Evolutionary conservation across 345 rosid genomes (phyloP).

Genomic region (Aethionema arabicum): DNA sequence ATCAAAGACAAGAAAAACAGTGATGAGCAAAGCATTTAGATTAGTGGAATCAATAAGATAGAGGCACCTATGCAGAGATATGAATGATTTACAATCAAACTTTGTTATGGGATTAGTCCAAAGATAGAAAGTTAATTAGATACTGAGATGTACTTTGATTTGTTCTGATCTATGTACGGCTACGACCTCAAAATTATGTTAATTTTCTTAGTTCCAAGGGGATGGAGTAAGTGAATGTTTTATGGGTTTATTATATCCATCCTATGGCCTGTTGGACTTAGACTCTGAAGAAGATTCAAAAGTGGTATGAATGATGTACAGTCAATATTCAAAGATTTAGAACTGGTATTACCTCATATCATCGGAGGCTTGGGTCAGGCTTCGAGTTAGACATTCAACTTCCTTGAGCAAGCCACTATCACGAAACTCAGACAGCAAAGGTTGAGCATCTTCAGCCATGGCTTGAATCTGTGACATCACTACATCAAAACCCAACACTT

Average conservation of each 20-base stretch:
- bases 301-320: neutral
- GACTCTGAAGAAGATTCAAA: conserved; percentile 1
- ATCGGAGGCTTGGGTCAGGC: conserved; percentile 81
- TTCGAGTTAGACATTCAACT: conserved; percentile 77
- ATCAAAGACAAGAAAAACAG: neutral
- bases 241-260: neutral
- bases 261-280: conserved; percentile 9
- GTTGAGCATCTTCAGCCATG: conserved; percentile 97
- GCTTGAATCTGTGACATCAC: conserved; percentile 91
- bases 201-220: neutral
- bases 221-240: neutral
- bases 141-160: conserved; percentile 1
- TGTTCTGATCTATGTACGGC: conserved; percentile 1
- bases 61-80: neutral
- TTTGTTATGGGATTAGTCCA: conserved; percentile 6
- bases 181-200: neutral
- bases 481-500: conserved; percentile 54
- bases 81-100: neutral
- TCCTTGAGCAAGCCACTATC: conserved; percentile 87
- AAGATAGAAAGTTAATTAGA: neutral
- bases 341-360: conserved; percentile 66
- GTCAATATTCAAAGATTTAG: neutral
- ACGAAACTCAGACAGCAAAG: conserved; percentile 85
- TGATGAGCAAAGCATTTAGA: neutral
- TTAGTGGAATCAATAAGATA: neutral